phyloP scores from a whole-genome alignment of 2,329 filamentous ascomycete species.

The Botrytis cinerea region DNA sequence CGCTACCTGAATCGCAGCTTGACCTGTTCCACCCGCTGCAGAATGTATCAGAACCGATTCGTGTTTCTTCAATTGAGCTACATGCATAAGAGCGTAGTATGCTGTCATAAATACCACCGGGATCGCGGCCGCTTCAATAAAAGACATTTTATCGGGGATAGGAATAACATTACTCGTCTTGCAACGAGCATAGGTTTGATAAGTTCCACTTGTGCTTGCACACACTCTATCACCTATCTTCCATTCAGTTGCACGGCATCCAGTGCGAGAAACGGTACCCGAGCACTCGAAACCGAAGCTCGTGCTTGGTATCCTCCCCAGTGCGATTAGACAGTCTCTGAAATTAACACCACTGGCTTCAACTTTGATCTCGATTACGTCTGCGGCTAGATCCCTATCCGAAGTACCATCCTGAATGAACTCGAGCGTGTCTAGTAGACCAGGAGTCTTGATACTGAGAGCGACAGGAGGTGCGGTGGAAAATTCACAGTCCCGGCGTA shows the following conservation, averaged over 20 bases:
- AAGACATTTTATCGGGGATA: background rate
- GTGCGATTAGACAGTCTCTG: background rate
- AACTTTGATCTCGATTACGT: conserved; percentile 12
- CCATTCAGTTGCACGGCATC: background rate
- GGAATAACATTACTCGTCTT: background rate
- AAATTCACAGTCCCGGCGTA: background rate
- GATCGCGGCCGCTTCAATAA: conserved; percentile 28
- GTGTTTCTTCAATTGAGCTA: conserved; percentile 26
- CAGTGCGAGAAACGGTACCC: background rate
- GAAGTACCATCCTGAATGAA: background rate
- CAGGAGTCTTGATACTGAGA: background rate
- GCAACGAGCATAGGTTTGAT: conserved; percentile 1
- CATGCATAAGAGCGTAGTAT: conserved; percentile 29
- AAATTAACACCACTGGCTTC: conserved; percentile 10
- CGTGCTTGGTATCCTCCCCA: background rate
- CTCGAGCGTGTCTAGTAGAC: background rate
- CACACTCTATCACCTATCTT: conserved; percentile 7
- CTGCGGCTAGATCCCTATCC: background rate
- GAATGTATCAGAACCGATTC: conserved; percentile 42
- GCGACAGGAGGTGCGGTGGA: background rate
- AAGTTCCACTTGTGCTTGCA: conserved; percentile 23
- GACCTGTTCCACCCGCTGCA: conserved; percentile 41
- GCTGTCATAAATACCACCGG: conserved; percentile 31
- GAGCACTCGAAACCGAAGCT: conserved; percentile 7
- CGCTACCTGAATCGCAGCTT: conserved; percentile 41